These are phyloP conservation scores for Seiridium unicorne DNA, from an alignment of 2,329 filamentous ascomycete species.

Conservation along the genomic window DNA sequence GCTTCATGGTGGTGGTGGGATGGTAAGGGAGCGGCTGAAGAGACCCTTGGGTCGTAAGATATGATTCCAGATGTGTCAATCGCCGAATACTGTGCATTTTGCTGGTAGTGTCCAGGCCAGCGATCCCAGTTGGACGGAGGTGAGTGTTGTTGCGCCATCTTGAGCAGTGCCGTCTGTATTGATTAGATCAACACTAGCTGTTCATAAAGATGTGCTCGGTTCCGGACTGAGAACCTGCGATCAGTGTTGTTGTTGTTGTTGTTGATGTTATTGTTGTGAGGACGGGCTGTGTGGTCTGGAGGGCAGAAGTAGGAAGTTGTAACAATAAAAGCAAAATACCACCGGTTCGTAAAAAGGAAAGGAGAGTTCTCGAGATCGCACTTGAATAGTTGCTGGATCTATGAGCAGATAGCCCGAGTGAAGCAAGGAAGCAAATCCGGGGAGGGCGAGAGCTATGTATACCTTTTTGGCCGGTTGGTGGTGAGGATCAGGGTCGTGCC, in stretches of 20 bases:
- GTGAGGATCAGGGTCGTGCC: background rate
- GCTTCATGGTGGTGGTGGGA: slow-evolving; percentile 41
- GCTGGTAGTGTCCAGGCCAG: slow-evolving; percentile 49
- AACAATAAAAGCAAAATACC: slow-evolving; percentile 5
- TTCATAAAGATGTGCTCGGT: background rate
- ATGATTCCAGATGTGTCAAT: slow-evolving; percentile 47
- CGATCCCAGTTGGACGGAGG: slow-evolving; percentile 49
- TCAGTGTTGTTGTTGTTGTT: background rate
- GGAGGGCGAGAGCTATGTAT: background rate
- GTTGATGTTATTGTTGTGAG: background rate
- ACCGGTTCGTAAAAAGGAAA: slow-evolving; percentile 4
- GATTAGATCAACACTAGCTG: background rate
- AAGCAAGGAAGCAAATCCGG: slow-evolving; percentile 5
- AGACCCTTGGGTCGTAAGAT: slow-evolving; percentile 45
- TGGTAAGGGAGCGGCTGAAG: slow-evolving; percentile 36
- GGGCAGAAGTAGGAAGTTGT: background rate
- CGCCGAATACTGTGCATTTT: slow-evolving; percentile 40
- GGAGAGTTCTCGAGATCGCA: background rate
- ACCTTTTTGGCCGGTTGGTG: background rate
- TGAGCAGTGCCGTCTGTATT: background rate
- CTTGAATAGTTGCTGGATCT: background rate
- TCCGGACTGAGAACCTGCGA: background rate
- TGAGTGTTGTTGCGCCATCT: slow-evolving; percentile 40
- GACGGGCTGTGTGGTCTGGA: background rate
- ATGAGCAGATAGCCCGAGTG: background rate